phyloP scores from a whole-genome alignment of 371 early-diverging fungal species.

The Zopfochytrium polystomum region DNA sequence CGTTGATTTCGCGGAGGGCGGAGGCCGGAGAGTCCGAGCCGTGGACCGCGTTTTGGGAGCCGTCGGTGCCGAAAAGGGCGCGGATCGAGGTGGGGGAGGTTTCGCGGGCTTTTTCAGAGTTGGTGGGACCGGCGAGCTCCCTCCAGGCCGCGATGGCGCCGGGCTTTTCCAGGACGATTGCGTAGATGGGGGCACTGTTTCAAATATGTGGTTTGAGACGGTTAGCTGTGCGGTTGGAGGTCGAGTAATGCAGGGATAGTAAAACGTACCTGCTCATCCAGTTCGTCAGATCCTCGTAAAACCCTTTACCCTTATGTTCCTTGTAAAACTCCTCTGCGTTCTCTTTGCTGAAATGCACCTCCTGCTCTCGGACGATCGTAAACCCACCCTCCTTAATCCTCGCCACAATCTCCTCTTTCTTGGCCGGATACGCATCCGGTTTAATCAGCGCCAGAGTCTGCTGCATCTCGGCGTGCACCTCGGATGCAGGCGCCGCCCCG shows the following conservation, averaged over 20 bases:
- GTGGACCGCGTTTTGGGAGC: slow-evolving; percentile 71
- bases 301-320: slow-evolving; percentile 66
- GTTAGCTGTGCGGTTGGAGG: not conserved
- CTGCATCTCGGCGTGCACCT: not conserved
- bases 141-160: slow-evolving; percentile 65
- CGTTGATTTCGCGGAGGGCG: slow-evolving; percentile 70
- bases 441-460: no score
- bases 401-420: no score
- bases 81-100: slow-evolving; percentile 63
- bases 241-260: slow-evolving; percentile 55
- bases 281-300: slow-evolving; percentile 54
- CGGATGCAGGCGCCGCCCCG: slow-evolving; percentile 11
- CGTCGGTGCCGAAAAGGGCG: no score
- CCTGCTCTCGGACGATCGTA: slow-evolving; percentile 51
- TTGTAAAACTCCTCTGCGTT: no score
- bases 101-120: slow-evolving; percentile 51
- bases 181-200: slow-evolving; percentile 54
- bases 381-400: slow-evolving; percentile 42
- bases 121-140: no score
- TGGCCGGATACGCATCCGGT: no score
- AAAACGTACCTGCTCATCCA: slow-evolving; percentile 58
- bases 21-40: no score
- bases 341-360: slow-evolving; percentile 49
- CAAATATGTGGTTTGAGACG: not conserved
- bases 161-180: slow-evolving; percentile 61